These are phyloP conservation scores for Retiboletus flavoniger DNA, from an alignment of 1,284 basidiomycete species.

Conservation along the genomic window DNA sequence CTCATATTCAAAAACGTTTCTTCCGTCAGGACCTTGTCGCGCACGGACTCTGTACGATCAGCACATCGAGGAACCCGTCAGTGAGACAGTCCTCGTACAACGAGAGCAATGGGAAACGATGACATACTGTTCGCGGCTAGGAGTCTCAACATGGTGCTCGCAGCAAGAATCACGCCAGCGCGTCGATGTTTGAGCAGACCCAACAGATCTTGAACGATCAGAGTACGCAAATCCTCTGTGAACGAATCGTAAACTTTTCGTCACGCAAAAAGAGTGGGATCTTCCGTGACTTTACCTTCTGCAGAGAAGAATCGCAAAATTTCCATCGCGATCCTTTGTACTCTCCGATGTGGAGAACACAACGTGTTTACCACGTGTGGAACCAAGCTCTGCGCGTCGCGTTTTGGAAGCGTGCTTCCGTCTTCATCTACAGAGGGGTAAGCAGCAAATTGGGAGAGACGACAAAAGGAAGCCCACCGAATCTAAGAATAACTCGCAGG, in stretches of 20 bases:
- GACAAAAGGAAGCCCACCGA: constrained; percentile 15
- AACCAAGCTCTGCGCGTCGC: constrained; percentile 11
- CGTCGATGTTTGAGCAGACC: constrained; percentile 18
- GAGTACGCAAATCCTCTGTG: constrained; percentile 10
- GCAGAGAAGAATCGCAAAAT: constrained; percentile 14
- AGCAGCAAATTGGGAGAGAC: neutral
- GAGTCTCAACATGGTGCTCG: constrained; percentile 14
- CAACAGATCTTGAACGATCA: constrained; percentile 16
- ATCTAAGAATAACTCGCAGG: constrained; percentile 19
- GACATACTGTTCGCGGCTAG: constrained; percentile 21
- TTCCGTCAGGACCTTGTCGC: constrained; percentile 15
- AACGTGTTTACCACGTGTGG: constrained; percentile 18
- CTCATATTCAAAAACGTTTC: constrained; percentile 19
- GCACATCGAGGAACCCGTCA: neutral
- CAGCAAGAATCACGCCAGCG: constrained; percentile 19
- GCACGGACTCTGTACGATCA: constrained; percentile 14
- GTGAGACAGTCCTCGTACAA: neutral
- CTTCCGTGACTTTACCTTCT: constrained; percentile 9
- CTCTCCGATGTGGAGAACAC: constrained; percentile 12
- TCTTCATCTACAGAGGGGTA: constrained; percentile 7
- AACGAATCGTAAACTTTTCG: neutral
- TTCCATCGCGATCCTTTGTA: constrained; percentile 20
- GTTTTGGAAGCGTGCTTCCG: neutral
- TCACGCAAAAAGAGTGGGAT: neutral
- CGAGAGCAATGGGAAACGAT: neutral